Evolutionary conservation across 1,139 yeast genomes (phyloP), one percentile per base, ranked within the genome.

Genomic region (Taphrina confusa): DNA sequence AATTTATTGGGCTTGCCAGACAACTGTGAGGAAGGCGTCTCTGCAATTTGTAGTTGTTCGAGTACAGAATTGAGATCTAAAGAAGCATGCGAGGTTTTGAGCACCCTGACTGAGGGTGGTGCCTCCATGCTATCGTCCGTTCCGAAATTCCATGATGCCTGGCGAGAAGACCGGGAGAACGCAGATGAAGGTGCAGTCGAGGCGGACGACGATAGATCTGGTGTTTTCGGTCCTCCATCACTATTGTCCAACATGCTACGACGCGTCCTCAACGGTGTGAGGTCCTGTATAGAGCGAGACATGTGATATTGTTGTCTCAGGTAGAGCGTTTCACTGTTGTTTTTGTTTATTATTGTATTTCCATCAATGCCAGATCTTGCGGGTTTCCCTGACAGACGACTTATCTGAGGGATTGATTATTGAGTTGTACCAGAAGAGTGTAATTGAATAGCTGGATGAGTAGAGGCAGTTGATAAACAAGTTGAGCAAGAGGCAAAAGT

Each of bases 151-250:
- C 40, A 47, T 14, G 52, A 47, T 2, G 42, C 22, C n/a, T 47
- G 31, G 8, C 52, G 52, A 18, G 52, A 47, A 9, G 52, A 34
- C 1, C 36, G 28, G 5, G 52, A 47, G 12, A 34, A 20, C 28
- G 42, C 42, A 4, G 52, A 47, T 20, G 52, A 47, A 2, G 52
- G 52, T 2, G 52, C 52, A 12, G 52, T 47, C 18, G 52, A 47
- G 20, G 6, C 42, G 30, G 52, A 47, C 16, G 28, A 47, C 3
- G 34, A 22, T 11, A 47, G 30, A n/a, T 34, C 52, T 14, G 52
- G 52, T 9, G 52, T 47, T n/a, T 20, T 27, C 14, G 47, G 47
- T 12, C 47, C 31, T 16, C 25, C 47, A 4, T 42, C 47, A 20
- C 30, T 27, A 23, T 42, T 9, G 40, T 6, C 11, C 3, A 2